Base-by-base conservation (phyloP, 345 rosid species). In the Camelina hispida region DNA sequence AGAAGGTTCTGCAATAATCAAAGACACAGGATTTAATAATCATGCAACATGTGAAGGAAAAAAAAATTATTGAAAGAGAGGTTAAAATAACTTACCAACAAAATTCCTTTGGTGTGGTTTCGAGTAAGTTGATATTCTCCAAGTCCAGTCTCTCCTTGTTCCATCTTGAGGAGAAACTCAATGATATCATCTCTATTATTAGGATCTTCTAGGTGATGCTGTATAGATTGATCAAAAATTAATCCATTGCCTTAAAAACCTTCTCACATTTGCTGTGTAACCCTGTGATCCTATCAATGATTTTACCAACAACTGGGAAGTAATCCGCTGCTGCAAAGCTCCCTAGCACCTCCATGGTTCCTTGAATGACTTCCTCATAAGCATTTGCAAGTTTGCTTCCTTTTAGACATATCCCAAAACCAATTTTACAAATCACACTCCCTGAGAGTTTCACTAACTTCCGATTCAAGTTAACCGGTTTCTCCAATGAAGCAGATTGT, bases 91-190 rank as follows among this genome's bases (percentile, higher is more conserved):
- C 74, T 60, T 77, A 85, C 86, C 72, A 83, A 6, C 48, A 87
- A 81, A 4, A 83, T 55, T 25, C 83, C 88, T 80, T 83, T 81
- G 18, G 86, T 79, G 69, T 85, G 83, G 42, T 80, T 74, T 71
- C 82, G 74, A 1, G 80, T 78, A 66, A 80, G 70, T 79, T 38
- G 69, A 54, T 51, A 46, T 43, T 16, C 68, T 12, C 75, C 76
- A 13, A 61, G 53, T 38, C 70, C 72, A 4, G 3, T 50, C 69
- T 75, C 63, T 17, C 82, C 87, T 37, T 57, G 69, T 30, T 76
- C 79, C 35, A 83, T 74, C 38, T 66, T 57, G 15, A 84, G 75
- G 55, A 85, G 75, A 55, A 85, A 82, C 15, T 75, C 86, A 14
- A 87, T 77, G 62, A 87, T 66, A 81, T 85, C 90, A 32, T 81